These are phyloP conservation scores for Fusarium dimerum DNA, from an alignment of 2,329 filamentous ascomycete genomes.

Conservation along the genomic window DNA sequence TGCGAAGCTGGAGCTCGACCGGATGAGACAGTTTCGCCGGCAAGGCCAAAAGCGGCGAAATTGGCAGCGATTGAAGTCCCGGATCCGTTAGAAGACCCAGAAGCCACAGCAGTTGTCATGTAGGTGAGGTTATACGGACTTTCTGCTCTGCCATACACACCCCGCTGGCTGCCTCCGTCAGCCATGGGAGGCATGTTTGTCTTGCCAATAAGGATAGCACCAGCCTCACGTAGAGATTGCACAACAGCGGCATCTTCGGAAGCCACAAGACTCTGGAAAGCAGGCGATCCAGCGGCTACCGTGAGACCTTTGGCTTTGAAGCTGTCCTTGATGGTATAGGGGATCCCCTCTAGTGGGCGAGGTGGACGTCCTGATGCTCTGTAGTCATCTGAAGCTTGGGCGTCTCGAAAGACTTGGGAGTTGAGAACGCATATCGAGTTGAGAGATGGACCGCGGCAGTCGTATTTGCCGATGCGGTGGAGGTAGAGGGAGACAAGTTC, in stretches of 20 bases:
- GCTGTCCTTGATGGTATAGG: constrained; percentile 59
- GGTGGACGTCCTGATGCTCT: constrained; percentile 19
- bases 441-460: constrained; percentile 24
- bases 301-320: constrained; percentile 56
- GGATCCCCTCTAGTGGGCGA: constrained; percentile 52
- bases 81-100: constrained; percentile 59
- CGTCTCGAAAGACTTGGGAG: constrained; percentile 26
- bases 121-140: constrained; percentile 57
- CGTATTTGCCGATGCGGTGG: constrained; percentile 27
- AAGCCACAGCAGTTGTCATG: constrained; percentile 55
- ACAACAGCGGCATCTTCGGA: constrained; percentile 55
- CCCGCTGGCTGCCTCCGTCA: constrained; percentile 58
- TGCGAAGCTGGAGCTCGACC: constrained; percentile 58
- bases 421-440: constrained; percentile 34
- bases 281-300: constrained; percentile 54
- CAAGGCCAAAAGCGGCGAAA: constrained; percentile 55
- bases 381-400: constrained; percentile 30
- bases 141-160: constrained; percentile 56
- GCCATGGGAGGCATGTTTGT: constrained; percentile 63
- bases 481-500: constrained; percentile 31
- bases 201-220: constrained; percentile 41
- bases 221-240: constrained; percentile 41
- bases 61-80: constrained; percentile 51
- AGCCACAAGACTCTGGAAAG: constrained; percentile 50
- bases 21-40: constrained; percentile 56